phyloP scores from a whole-genome alignment of 345 rosid genomes.

The Geranium brycei region DNA sequence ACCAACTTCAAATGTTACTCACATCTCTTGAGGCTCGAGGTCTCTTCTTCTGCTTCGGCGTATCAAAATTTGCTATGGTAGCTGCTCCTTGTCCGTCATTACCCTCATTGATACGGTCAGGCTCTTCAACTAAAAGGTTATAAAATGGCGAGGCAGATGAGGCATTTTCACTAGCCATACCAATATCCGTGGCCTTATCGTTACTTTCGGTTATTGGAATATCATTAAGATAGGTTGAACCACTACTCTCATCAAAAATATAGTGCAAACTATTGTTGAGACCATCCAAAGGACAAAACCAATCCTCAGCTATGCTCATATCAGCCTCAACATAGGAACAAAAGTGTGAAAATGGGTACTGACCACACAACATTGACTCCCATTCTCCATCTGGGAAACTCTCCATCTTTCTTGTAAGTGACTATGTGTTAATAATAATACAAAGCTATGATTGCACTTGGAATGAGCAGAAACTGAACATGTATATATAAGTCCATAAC shows the following conservation, averaged over 20 bases:
- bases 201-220: constrained; percentile 10
- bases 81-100: constrained; percentile 5
- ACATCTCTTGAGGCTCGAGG: constrained; percentile 29
- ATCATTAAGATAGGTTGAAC: constrained; percentile 10
- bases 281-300: constrained; percentile 13
- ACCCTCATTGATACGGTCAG: neutral
- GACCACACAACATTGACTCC: constrained; percentile 26
- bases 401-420: constrained; percentile 19
- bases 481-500: constrained; percentile 19
- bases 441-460: neutral
- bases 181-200: neutral
- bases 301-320: constrained; percentile 9
- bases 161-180: neutral
- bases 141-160: constrained; percentile 5
- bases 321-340: constrained; percentile 14
- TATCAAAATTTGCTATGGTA: constrained; percentile 3
- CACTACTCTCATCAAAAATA: constrained; percentile 18
- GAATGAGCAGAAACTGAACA: constrained; percentile 2
- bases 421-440: neutral
- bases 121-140: neutral
- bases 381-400: constrained; percentile 36
- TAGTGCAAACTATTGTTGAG: constrained; percentile 11
- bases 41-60: constrained; percentile 18
- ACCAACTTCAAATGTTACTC: constrained; percentile 9
- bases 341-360: constrained; percentile 20